Base-by-base conservation (phyloP, 1,139 yeast genomes). In the Scheffersomyces segobiensis region DNA sequence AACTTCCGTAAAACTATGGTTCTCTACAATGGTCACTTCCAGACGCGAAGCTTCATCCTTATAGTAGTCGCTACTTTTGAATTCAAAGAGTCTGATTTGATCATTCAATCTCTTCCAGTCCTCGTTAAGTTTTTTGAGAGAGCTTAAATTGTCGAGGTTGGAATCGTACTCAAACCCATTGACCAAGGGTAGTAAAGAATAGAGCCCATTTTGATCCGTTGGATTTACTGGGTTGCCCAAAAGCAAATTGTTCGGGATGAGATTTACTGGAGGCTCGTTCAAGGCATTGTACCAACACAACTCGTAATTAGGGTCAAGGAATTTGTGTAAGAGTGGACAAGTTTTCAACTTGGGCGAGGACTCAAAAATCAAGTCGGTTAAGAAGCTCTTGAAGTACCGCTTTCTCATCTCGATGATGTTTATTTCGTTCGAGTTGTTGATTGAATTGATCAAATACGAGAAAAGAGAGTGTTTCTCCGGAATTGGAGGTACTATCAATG, bases 381-480 rank as follows among this genome's bases (percentile, higher is more conserved):
- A 68, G 59, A 80, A 81, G 55, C 69, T 68, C 53, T 70, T 71
- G 61, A 81, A 80, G 58, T 73, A 74, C 52, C 84, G 65, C 55
- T 74, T 78, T 57, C 85, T 71, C 69, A 77, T 77, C 59, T 80
- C 83, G 22, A 80, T 74, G 52, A 80, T 73, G 57, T 70, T 69
- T 20, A 73, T 59, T 59, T 80, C 84, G 55, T 76, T 74, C 54
- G 76, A 64, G 58, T 68, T 75, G 60, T 79, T 77, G 56, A 80
- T 67, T 46, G 83, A 74, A 57, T 78, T 79, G 57, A 80, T 67
- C 55, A 81, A 68, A 60, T 77, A 79, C 52, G 79, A 73, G 56
- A 80, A 67, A 7, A 85, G 63, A 0, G 87, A 79, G 63, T 85
- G 88, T 62, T 84, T 85, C 62, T 83, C 87, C 0, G 88, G 88